phyloP scores from a whole-genome alignment of 192 early-diverging fungal species.

The Spizellomyces sp. region DNA sequence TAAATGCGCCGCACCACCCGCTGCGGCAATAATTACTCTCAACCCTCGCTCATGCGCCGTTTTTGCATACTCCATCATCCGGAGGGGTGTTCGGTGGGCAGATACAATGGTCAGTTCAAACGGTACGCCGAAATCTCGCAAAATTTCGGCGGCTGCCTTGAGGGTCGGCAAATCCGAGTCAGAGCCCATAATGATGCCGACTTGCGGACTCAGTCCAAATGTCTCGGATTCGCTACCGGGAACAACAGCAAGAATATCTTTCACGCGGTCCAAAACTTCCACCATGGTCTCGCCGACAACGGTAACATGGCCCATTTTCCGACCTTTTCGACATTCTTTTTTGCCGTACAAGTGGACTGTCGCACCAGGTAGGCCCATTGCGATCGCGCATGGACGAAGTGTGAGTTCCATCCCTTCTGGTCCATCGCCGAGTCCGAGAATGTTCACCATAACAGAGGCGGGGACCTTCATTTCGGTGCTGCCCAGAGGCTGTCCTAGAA shows the following conservation, averaged over 20 bases:
- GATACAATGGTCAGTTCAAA: slow-evolving; percentile 98
- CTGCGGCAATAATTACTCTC: slow-evolving; percentile 97
- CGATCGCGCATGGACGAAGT: slow-evolving; percentile 66
- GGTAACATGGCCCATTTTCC: slow-evolving; percentile 99
- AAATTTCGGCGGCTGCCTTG: slow-evolving; percentile 85
- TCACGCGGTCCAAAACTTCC: slow-evolving; percentile 68
- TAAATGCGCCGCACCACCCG: slow-evolving; percentile 97
- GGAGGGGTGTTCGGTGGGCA: slow-evolving; percentile 92
- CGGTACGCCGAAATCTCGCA: slow-evolving; percentile 87
- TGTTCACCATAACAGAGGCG: slow-evolving; percentile 92
- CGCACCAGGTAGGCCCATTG: slow-evolving; percentile 79
- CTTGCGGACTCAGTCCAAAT: slow-evolving; percentile 48
- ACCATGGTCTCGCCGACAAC: slow-evolving; percentile 84
- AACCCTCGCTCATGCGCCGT: slow-evolving; percentile 86
- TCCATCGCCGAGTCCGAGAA: slow-evolving; percentile 74
- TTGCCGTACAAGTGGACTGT: slow-evolving; percentile 97
- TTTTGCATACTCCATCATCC: slow-evolving; percentile 92
- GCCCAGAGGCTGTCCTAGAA: slow-evolving; percentile 89
- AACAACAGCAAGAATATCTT: slow-evolving; percentile 55
- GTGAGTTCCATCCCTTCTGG: slow-evolving; percentile 52
- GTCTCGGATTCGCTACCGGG: slow-evolving; percentile 18
- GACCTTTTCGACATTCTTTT: slow-evolving; percentile 77
- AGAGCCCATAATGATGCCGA: slow-evolving; percentile 99
- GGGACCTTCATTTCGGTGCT: slow-evolving; percentile 86
- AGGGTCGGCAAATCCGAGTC: slow-evolving; percentile 97